Conservation (phyloP, 495 filamentous ascomycete genomes). For the Trichocladium uniseriatum region DNA sequence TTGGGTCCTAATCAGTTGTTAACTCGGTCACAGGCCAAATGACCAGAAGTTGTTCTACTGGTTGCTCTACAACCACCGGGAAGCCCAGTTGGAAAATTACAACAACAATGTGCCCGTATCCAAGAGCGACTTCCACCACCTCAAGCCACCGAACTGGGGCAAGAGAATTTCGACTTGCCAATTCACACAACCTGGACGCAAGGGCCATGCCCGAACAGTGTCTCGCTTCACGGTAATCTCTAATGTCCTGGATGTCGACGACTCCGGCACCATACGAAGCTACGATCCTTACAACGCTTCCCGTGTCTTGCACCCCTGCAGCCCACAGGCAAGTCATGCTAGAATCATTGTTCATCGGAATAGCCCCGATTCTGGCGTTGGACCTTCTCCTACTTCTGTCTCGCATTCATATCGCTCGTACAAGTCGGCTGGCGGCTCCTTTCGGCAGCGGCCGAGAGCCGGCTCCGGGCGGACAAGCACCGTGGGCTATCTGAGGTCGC, state of each 20-base stretch:
- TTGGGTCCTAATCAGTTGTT: conserved; percentile 1
- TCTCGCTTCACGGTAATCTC: conserved; percentile 68
- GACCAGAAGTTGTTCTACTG: conserved; percentile 89
- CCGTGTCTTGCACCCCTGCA: conserved; percentile 33
- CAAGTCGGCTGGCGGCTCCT: conserved; percentile 16
- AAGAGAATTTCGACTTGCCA: conserved; percentile 43
- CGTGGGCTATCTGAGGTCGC: conserved; percentile 21
- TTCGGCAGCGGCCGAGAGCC: conserved; percentile 7
- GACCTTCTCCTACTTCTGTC: conserved; percentile 5
- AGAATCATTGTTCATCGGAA: conserved; percentile 61
- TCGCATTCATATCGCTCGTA: conserved; percentile 22
- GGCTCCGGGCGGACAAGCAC: conserved; percentile 18
- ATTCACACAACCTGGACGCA: conserved; percentile 34
- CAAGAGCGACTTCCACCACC: conserved; percentile 79
- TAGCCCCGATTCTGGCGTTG: conserved; percentile 10
- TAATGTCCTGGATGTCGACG: conserved; percentile 35
- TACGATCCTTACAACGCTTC: conserved; percentile 83
- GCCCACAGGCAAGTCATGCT: conserved; percentile 34
- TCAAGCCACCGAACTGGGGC: conserved; percentile 44
- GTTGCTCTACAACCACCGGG: conserved; percentile 66
- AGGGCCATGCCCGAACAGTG: conserved; percentile 42
- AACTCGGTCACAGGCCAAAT: conserved; percentile 49
- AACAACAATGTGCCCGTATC: conserved; percentile 65
- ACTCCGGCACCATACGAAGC: conserved; percentile 39
- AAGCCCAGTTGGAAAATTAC: conserved; percentile 79